Evolutionary conservation across 2,329 filamentous ascomycete genomes (phyloP).

Genomic region (Fusarium marasasianum): DNA sequence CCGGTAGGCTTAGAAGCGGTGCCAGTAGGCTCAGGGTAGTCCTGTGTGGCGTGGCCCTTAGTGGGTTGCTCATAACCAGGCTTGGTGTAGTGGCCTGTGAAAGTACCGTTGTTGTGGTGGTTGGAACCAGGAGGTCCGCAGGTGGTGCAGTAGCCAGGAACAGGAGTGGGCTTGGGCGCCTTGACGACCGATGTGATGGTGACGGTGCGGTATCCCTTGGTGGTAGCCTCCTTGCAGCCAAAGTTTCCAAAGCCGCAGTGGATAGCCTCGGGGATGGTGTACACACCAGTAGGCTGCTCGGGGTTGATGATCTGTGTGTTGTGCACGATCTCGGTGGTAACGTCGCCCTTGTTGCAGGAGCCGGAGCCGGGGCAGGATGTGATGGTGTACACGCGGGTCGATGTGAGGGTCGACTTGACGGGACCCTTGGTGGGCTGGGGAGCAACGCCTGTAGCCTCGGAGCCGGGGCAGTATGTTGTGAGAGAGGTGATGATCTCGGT

Average conservation of each 20-base stretch:
- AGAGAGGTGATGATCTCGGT: constrained; percentile 42
- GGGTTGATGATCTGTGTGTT: constrained; percentile 35
- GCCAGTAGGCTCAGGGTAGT: background rate
- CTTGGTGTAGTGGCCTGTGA: background rate
- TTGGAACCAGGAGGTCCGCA: constrained; percentile 29
- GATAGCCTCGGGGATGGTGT: constrained; percentile 44
- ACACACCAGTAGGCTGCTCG: constrained; percentile 43
- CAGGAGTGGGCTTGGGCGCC: constrained; percentile 37
- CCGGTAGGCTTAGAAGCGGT: background rate
- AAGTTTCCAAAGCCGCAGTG: constrained; percentile 41
- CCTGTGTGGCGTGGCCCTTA: background rate
- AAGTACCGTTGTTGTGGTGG: constrained; percentile 4
- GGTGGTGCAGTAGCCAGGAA: constrained; percentile 39
- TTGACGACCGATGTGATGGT: constrained; percentile 42
- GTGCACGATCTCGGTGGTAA: constrained; percentile 39
- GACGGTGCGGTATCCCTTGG: constrained; percentile 36
- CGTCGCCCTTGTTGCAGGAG: constrained; percentile 32
- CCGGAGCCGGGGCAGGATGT: constrained; percentile 64
- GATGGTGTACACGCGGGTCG: constrained; percentile 65
- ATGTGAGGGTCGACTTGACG: constrained; percentile 56
- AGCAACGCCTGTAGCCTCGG: background rate
- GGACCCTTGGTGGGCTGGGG: constrained; percentile 20
- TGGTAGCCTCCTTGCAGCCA: constrained; percentile 42
- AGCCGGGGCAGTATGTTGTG: constrained; percentile 51
- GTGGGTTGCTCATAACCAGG: constrained; percentile 5